A percentile compares a stretch with the other conserved stretches of the same genome.
Conservation (phyloP, 768 basidiomycete species). For the Pisolithus orientalis region DNA sequence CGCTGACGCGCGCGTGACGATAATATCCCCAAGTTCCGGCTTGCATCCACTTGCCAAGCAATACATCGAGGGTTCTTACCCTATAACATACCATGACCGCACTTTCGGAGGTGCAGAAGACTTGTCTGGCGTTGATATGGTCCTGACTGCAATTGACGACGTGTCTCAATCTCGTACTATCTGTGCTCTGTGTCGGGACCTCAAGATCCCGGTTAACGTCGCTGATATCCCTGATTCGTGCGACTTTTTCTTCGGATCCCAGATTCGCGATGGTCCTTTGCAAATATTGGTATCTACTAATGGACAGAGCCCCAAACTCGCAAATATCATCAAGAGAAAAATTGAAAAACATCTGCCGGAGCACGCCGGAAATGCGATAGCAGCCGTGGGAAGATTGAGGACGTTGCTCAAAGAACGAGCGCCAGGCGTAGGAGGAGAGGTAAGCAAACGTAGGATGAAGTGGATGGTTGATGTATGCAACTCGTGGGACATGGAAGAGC, state of each 20-base stretch:
- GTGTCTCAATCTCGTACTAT: conserved; percentile 67
- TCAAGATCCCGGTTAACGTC: conserved; percentile 84
- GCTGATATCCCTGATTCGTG: conserved; percentile 94
- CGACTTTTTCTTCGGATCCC: conserved; percentile 98
- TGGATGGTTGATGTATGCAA: conserved; percentile 91
- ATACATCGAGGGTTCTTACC: conserved; percentile 38
- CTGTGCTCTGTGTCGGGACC: conserved; percentile 57
- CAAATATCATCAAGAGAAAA: conserved; percentile 68
- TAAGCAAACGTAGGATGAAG: conserved; percentile 78
- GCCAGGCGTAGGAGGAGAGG: conserved; percentile 73
- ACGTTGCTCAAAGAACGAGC: conserved; percentile 68
- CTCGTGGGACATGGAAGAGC: conserved; percentile 77
- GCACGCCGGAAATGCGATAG: conserved; percentile 70
- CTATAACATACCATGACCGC: conserved; percentile 68
- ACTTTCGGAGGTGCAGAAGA: conserved; percentile 60
- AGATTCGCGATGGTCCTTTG: conserved; percentile 83
- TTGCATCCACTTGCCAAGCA: conserved; percentile 54
- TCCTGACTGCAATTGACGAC: conserved; percentile 91
- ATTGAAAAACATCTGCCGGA: conserved; percentile 67
- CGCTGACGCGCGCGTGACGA: conserved; percentile 70
- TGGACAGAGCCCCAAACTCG: conserved; percentile 87
- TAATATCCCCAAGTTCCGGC: conserved; percentile 67
- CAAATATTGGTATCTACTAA: conserved; percentile 97
- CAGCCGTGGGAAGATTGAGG: conserved; percentile 72
- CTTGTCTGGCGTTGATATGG: conserved; percentile 70